These are phyloP conservation scores for Alternaria solani DNA, from an alignment of 2,329 filamentous ascomycete genomes.

Conservation along the genomic window DNA sequence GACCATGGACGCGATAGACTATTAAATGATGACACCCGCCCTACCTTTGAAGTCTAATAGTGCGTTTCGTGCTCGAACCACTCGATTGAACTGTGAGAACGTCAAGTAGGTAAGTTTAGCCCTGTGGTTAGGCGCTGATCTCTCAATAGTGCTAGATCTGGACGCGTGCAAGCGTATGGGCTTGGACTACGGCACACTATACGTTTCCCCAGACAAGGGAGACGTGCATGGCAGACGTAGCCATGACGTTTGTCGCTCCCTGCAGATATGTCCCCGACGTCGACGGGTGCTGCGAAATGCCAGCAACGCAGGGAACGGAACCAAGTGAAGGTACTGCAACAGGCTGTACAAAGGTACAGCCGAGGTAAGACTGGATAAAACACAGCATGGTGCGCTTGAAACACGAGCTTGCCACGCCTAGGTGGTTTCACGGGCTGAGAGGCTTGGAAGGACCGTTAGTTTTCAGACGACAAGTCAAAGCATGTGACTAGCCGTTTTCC, in stretches of 20 bases:
- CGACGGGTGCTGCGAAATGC: slow-evolving; percentile 1
- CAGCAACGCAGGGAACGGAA: neutral
- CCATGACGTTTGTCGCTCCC: slow-evolving; percentile 3
- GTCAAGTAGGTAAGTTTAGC: slow-evolving; percentile 6
- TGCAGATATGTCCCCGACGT: neutral
- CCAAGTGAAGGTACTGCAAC: slow-evolving; percentile 3
- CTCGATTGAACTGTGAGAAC: slow-evolving; percentile 6
- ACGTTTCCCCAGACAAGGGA: slow-evolving; percentile 7
- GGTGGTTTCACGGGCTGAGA: slow-evolving; percentile 24
- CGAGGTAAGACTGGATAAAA: slow-evolving; percentile 28
- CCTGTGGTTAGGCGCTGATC: slow-evolving; percentile 6
- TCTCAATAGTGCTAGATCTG: slow-evolving; percentile 10
- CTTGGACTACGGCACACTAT: neutral
- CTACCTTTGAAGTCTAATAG: neutral
- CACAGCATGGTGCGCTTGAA: slow-evolving; percentile 32
- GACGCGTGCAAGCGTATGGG: slow-evolving; percentile 2
- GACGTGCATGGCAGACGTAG: slow-evolving; percentile 7
- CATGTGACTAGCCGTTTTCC: slow-evolving; percentile 17
- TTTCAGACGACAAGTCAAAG: slow-evolving; percentile 22
- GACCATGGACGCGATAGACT: neutral
- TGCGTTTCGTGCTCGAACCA: slow-evolving; percentile 5
- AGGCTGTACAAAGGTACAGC: slow-evolving; percentile 1
- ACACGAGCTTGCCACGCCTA: slow-evolving; percentile 32
- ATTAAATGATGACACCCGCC: neutral
- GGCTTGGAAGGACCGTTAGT: slow-evolving; percentile 11